Conservation (phyloP, 83 land plant species). For the Diphasiastrum complanatum region DNA sequence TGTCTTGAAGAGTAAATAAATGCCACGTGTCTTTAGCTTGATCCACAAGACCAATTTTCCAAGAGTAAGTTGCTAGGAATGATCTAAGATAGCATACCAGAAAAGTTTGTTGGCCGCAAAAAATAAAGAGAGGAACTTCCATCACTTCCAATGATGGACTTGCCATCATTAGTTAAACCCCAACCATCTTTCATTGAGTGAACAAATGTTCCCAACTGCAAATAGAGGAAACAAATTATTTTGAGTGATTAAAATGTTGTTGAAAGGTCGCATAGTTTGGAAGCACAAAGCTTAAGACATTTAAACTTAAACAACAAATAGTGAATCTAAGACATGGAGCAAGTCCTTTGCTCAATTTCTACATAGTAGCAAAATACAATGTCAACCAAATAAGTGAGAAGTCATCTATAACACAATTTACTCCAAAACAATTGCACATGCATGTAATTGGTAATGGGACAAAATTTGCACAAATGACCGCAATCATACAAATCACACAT, state of each 20-base stretch:
- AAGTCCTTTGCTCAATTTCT: slow-evolving; percentile 53
- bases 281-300: background rate
- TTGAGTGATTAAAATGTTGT: background rate
- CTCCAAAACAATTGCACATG: too few relatives aligned
- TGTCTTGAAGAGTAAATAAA: too few relatives aligned
- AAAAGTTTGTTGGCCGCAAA: slow-evolving; percentile 45
- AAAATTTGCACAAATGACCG: too few relatives aligned
- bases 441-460: too few relatives aligned
- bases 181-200: slow-evolving; percentile 86
- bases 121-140: slow-evolving; percentile 64
- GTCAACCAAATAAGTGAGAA: too few relatives aligned
- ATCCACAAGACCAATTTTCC: too few relatives aligned
- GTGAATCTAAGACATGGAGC: slow-evolving; percentile 16
- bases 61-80: background rate
- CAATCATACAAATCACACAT: too few relatives aligned
- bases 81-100: slow-evolving; percentile 34
- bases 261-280: background rate
- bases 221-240: background rate
- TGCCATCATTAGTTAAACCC: slow-evolving; percentile 82
- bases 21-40: too few relatives aligned
- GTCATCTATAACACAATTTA: too few relatives aligned
- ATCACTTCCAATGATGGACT: slow-evolving; percentile 65
- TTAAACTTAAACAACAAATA: background rate
- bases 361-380: too few relatives aligned
- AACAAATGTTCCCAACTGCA: slow-evolving; percentile 43